These are phyloP conservation scores for Penicillium lagena DNA, from an alignment of 495 filamentous ascomycete genomes.

Conservation along the genomic window DNA sequence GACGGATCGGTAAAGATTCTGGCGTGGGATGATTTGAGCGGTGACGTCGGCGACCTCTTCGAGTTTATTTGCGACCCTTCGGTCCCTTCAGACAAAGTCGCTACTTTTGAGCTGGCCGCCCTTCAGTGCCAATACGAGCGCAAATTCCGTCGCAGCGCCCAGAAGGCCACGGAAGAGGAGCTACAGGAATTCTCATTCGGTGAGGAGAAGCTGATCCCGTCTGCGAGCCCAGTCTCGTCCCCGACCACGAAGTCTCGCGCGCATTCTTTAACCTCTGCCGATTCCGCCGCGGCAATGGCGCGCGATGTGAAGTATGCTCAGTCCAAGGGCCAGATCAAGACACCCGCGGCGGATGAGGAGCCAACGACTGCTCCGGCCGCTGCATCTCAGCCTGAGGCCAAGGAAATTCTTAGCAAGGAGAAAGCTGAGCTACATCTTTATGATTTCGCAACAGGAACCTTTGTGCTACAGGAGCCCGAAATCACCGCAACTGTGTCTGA, in stretches of 20 bases:
- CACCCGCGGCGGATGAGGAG: slow-evolving; percentile 18
- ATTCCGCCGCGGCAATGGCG: slow-evolving; percentile 37
- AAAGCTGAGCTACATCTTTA: slow-evolving; percentile 86
- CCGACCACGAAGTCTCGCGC: slow-evolving; percentile 44
- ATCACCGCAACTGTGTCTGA: slow-evolving; percentile 79
- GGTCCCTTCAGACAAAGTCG: slow-evolving; percentile 61
- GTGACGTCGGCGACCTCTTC: slow-evolving; percentile 87
- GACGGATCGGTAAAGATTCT: slow-evolving; percentile 75
- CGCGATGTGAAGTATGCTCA: slow-evolving; percentile 41
- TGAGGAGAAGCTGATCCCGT: slow-evolving; percentile 71
- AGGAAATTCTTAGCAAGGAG: slow-evolving; percentile 70
- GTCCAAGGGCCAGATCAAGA: slow-evolving; percentile 32
- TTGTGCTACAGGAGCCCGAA: slow-evolving; percentile 69
- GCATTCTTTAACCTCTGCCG: slow-evolving; percentile 21
- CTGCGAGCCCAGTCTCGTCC: slow-evolving; percentile 70
- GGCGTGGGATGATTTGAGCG: slow-evolving; percentile 91
- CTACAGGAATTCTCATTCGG: slow-evolving; percentile 75
- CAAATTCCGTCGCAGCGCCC: slow-evolving; percentile 73
- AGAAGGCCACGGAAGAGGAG: slow-evolving; percentile 76
- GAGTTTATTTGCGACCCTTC: slow-evolving; percentile 89
- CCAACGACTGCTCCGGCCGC: slow-evolving; percentile 47
- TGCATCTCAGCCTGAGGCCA: slow-evolving; percentile 56
- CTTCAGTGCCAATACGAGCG: slow-evolving; percentile 96
- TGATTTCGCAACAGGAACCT: slow-evolving; percentile 77
- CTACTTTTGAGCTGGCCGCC: slow-evolving; percentile 77